A percentile compares a stretch with the other conserved stretches of the same genome.
These are phyloP conservation scores for Phytophthora multivora DNA, from an alignment of 352 stramenopile genomes.

Conservation along the genomic window DNA sequence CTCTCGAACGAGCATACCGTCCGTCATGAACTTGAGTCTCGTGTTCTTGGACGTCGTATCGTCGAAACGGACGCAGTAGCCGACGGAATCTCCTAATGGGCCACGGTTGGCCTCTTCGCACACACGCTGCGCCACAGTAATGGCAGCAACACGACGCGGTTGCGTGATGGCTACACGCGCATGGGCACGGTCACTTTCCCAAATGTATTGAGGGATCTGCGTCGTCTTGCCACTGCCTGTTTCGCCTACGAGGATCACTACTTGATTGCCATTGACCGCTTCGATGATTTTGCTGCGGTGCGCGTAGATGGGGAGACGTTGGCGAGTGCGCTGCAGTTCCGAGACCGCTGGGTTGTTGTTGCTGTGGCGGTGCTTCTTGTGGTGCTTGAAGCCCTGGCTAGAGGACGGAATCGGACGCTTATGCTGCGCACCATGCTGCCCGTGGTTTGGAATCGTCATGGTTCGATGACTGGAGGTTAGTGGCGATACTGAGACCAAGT, in stretches of 20 bases:
- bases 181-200: constrained; percentile 54
- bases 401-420: constrained; percentile 33
- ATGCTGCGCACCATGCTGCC: constrained; percentile 14
- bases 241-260: constrained; percentile 89
- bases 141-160: constrained; percentile 79
- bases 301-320: constrained; percentile 75
- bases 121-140: constrained; percentile 85
- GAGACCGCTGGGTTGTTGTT: constrained; percentile 18
- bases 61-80: constrained; percentile 95
- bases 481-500: constrained; percentile 26
- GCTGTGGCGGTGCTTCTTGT: constrained; percentile 37
- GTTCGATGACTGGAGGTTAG: constrained; percentile 25
- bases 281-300: constrained; percentile 76
- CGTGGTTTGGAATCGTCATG: constrained; percentile 19
- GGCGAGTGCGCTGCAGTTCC: constrained; percentile 63
- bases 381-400: constrained; percentile 8
- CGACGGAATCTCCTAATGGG: constrained; percentile 70
- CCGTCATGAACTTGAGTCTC: constrained; percentile 94
- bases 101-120: constrained; percentile 64
- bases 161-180: constrained; percentile 81
- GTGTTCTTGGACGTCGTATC: constrained; percentile 89
- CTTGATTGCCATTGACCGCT: constrained; percentile 62
- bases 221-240: constrained; percentile 93
- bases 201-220: constrained; percentile 90
- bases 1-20: constrained; percentile 92